Conservation (phyloP, 129 eudicot genomes). For the Tanacetum coccineum region DNA sequence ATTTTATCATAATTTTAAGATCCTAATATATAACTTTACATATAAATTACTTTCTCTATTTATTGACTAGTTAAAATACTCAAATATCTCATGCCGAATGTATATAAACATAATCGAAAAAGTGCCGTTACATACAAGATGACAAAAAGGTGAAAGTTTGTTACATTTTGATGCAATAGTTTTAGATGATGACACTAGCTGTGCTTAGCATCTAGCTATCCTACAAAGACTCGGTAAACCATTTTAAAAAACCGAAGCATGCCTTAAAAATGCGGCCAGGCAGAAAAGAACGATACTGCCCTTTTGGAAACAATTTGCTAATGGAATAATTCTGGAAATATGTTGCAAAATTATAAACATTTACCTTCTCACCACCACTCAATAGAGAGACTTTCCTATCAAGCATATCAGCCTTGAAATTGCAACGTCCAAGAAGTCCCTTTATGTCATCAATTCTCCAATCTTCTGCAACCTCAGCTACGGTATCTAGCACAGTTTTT, state of each 20-base stretch:
- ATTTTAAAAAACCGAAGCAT: not conserved
- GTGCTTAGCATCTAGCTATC: too few species aligned
- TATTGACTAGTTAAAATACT: too few species aligned
- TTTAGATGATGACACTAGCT: too few species aligned
- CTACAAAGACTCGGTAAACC: too few species aligned
- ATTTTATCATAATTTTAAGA: too few species aligned
- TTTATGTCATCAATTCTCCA: slow-evolving; percentile 93
- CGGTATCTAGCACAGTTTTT: slow-evolving; percentile 83
- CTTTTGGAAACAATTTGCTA: slow-evolving; percentile 12
- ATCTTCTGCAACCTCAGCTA: slow-evolving; percentile 97
- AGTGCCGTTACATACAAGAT: too few species aligned
- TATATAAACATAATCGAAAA: too few species aligned
- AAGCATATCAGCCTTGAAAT: slow-evolving; percentile 93
- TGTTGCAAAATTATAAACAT: not conserved
- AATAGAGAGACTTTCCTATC: slow-evolving; percentile 84
- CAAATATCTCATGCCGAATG: too few species aligned
- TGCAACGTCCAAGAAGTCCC: slow-evolving; percentile 96
- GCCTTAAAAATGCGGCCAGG: not conserved
- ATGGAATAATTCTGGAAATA: not conserved
- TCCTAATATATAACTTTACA: too few species aligned
- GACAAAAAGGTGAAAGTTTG: too few species aligned
- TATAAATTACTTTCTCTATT: too few species aligned
- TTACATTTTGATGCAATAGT: too few species aligned
- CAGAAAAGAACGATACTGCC: slow-evolving; percentile 2
- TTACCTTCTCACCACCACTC: slow-evolving; percentile 99